Conservation (phyloP, 2,329 filamentous ascomycete genomes). For the Didymella arachidicola region DNA sequence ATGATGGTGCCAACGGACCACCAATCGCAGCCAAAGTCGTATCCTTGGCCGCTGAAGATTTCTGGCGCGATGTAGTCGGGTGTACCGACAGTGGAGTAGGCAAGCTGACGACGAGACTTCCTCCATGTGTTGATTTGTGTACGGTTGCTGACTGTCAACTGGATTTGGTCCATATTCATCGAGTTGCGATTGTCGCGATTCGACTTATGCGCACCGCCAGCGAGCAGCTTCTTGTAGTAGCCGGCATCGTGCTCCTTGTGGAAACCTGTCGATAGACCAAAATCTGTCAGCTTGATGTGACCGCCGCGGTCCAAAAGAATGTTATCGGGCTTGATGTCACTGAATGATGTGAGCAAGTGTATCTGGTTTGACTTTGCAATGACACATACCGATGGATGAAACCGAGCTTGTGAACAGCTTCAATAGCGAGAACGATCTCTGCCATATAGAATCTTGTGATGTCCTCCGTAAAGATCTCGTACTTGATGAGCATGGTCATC, state of each 20-base stretch:
- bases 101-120: slow-evolving; percentile 92
- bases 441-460: slow-evolving; percentile 99
- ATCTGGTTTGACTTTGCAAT: neutral
- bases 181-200: slow-evolving; percentile 78
- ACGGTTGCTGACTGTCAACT: slow-evolving; percentile 96
- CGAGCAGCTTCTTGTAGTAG: slow-evolving; percentile 96
- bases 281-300: slow-evolving; percentile 98
- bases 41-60: slow-evolving; percentile 96
- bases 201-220: slow-evolving; percentile 64
- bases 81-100: slow-evolving; percentile 97
- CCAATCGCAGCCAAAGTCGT: slow-evolving; percentile 98
- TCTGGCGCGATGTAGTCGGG: slow-evolving; percentile 99
- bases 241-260: slow-evolving; percentile 98
- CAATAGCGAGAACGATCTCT: slow-evolving; percentile 96
- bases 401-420: slow-evolving; percentile 95
- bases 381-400: slow-evolving; percentile 90
- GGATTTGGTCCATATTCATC: slow-evolving; percentile 96
- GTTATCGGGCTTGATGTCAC: slow-evolving; percentile 99
- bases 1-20: slow-evolving; percentile 99
- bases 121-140: slow-evolving; percentile 99
- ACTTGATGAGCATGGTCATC: slow-evolving; percentile 99
- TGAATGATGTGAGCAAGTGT: slow-evolving; percentile 52
- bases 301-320: slow-evolving; percentile 94
- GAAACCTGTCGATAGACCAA: slow-evolving; percentile 96
- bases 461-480: slow-evolving; percentile 98